A percentile compares a stretch with the other conserved stretches of the same genome.
Conservation (phyloP, 2,329 filamentous ascomycete genomes). For the Arthroderma sp. region DNA sequence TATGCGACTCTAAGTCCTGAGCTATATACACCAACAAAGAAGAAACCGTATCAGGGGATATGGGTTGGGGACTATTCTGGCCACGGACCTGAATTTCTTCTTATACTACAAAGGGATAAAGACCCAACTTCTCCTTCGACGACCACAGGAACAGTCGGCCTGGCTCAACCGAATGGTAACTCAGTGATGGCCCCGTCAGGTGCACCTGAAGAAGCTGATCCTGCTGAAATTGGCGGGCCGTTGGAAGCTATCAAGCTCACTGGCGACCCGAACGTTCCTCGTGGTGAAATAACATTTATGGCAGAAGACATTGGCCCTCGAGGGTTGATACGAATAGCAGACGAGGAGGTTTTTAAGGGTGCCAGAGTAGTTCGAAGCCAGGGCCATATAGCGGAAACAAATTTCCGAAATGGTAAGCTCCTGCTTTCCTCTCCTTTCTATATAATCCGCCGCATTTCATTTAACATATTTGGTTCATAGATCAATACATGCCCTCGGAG, state of each 20-base stretch:
- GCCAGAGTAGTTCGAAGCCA: conserved; percentile 58
- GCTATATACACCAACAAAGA: conserved; percentile 65
- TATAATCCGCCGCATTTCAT: background rate
- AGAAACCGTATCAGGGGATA: conserved; percentile 77
- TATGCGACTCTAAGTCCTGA: conserved; percentile 61
- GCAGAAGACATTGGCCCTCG: conserved; percentile 58
- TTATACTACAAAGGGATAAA: conserved; percentile 59
- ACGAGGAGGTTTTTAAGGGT: conserved; percentile 58
- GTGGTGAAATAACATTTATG: conserved; percentile 72
- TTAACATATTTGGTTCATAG: conserved; percentile 31
- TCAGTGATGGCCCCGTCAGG: background rate
- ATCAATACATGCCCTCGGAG: conserved; percentile 60
- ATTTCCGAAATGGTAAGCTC: conserved; percentile 56
- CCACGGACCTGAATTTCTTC: conserved; percentile 79
- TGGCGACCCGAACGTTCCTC: conserved; percentile 77
- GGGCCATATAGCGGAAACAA: conserved; percentile 64
- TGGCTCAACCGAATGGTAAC: background rate
- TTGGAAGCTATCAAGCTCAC: conserved; percentile 83
- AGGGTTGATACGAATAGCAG: conserved; percentile 51
- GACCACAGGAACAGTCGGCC: background rate
- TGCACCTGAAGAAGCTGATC: conserved; percentile 20
- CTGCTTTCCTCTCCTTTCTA: background rate
- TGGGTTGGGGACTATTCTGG: conserved; percentile 84
- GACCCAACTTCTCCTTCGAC: background rate
- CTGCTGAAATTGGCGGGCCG: conserved; percentile 37